Evolutionary conservation across 2,329 filamentous ascomycete species (phyloP), one percentile per base, ranked within the genome.

Genomic region (Arthrobotrys megalospora): DNA sequence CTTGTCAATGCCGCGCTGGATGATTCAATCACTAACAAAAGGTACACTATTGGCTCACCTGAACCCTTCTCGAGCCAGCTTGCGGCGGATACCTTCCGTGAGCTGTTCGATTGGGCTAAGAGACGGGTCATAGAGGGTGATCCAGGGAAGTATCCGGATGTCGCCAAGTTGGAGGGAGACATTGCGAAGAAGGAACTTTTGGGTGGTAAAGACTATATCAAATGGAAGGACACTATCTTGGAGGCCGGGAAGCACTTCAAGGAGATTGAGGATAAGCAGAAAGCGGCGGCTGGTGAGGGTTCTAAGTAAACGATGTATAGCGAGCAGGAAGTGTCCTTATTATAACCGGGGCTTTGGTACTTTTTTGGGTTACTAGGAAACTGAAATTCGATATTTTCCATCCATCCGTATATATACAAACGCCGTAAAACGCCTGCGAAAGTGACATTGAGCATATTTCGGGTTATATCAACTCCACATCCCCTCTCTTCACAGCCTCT

Each of bases 51-150:
- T 14, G 84, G 84, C 0, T 83, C 85, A 0, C 83, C 85, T 0
- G 85, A 88, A 79, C 82, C 83, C 4, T 88, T 88, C 68, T 86
- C 85, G 0, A 88, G 87, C 79, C 85, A 83, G 0, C 70, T 85
- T 11, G 87, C 85, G 0, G 85, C 85, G 0, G 81, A 84, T 10
- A 85, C 88, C 34, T 85, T 88, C 32, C 80, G 79, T 0, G 83
- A 84, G 1, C 82, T 83, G 28, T 87, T 88, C 79, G 80, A 82
- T 0, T 84, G 84, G 82, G 82, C 84, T 0, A 83, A 80, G 47
- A 81, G 81, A 10, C 79, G 63, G 50, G 83, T 86, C 0, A 80
- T 82, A 1, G 70, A 80, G 28, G 85, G 85, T 55, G 83, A 85
- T 5, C 83, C 85, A 70, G 60, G 71, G 19, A 82, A 85, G 7